These are phyloP conservation scores for Candida sonorensis DNA, from an alignment of 805 yeast species.

Conservation along the genomic window DNA sequence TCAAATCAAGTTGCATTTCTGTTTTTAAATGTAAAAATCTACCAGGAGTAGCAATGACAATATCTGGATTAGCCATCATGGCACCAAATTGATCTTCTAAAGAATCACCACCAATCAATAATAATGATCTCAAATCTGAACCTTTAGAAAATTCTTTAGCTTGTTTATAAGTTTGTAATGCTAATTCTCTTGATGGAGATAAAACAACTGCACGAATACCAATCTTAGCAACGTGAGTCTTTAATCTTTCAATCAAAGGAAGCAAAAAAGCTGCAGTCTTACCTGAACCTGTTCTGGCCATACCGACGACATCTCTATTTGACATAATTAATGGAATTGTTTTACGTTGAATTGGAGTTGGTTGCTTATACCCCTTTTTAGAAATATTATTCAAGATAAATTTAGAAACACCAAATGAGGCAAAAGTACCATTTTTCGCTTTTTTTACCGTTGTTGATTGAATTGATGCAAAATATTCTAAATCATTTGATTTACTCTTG, in stretches of 20 bases:
- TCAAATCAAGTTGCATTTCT: slow-evolving; percentile 86
- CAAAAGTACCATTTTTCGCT: slow-evolving; percentile 76
- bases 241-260: slow-evolving; percentile 83
- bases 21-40: slow-evolving; percentile 91
- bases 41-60: slow-evolving; percentile 96
- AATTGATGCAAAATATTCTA: slow-evolving; percentile 29
- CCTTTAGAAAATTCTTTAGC: slow-evolving; percentile 84
- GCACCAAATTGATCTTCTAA: slow-evolving; percentile 90
- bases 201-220: slow-evolving; percentile 86
- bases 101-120: slow-evolving; percentile 97
- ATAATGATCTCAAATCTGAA: slow-evolving; percentile 71
- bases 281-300: slow-evolving; percentile 99
- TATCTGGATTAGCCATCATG: slow-evolving; percentile 93
- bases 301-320: slow-evolving; percentile 92
- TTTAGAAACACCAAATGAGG: slow-evolving; percentile 83
- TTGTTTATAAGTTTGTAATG: slow-evolving; percentile 83
- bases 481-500: slow-evolving; percentile 29
- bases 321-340: slow-evolving; percentile 87
- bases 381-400: slow-evolving; percentile 60
- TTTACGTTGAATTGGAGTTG: slow-evolving; percentile 97
- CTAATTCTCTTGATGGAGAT: slow-evolving; percentile 95
- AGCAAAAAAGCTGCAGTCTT: slow-evolving; percentile 95
- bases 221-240: slow-evolving; percentile 75
- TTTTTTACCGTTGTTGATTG: slow-evolving; percentile 38
- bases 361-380: slow-evolving; percentile 85